Percentiles rank a stretch among this genome's conserved stretches.
Conservation (phyloP, 345 rosid species). For the Viola odorata region DNA sequence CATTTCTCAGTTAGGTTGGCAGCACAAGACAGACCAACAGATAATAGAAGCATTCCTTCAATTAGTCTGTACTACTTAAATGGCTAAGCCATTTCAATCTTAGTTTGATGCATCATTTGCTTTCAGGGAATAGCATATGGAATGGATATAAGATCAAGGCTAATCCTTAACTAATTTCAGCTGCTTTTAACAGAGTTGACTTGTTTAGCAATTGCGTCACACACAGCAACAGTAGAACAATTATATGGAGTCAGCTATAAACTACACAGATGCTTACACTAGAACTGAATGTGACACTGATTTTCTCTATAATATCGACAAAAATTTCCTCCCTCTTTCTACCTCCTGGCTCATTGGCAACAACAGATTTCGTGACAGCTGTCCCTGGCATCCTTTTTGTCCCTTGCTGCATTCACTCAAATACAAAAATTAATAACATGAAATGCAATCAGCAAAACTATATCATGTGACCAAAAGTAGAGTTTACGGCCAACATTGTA, state of each 20-base stretch:
- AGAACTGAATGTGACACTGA: constrained; percentile 97
- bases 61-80: no score
- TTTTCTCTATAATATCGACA: constrained; percentile 96
- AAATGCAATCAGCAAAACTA: neutral
- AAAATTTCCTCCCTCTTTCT: constrained; percentile 96
- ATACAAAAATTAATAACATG: constrained; percentile 18
- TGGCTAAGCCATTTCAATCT: no score
- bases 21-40: no score
- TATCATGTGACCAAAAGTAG: neutral
- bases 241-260: neutral
- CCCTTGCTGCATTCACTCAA: constrained; percentile 71
- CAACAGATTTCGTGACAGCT: constrained; percentile 95
- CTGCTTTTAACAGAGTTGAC: no score
- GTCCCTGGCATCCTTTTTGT: constrained; percentile 95
- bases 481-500: constrained; percentile 15
- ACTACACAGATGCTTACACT: constrained; percentile 54
- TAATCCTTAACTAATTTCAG: no score
- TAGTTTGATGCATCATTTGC: no score
- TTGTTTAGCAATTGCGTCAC: neutral
- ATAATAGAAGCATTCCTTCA: no score
- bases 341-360: constrained; percentile 97
- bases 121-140: no score
- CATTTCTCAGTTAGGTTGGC: no score
- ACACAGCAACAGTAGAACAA: neutral
- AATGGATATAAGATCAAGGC: no score